Evolutionary conservation across 371 early-diverging fungal genomes (phyloP).

Genomic region (Apophysomyces ossiformis): DNA sequence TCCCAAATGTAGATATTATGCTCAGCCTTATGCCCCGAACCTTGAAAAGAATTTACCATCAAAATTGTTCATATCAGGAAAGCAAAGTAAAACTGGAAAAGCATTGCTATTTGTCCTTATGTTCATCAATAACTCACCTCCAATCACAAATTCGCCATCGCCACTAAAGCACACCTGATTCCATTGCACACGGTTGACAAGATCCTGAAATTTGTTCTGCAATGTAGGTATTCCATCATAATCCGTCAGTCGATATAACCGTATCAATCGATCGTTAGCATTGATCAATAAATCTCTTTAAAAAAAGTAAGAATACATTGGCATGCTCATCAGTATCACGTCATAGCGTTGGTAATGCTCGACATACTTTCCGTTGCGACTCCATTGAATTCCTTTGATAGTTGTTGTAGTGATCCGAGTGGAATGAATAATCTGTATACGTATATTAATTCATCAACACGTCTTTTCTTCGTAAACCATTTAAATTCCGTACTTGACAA

Average conservation of each 20-base stretch:
- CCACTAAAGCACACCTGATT: conserved; percentile 80
- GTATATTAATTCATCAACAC: neutral
- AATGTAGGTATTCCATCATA: conserved; percentile 55
- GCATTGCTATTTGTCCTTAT: too few relatives aligned
- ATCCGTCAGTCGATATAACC: conserved; percentile 58
- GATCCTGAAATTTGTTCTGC: conserved; percentile 83
- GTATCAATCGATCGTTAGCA: conserved; percentile 74
- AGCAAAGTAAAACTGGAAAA: too few relatives aligned
- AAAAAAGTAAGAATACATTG: neutral
- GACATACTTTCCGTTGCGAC: conserved; percentile 52
- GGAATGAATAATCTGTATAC: conserved; percentile 35
- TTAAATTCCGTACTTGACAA: conserved; percentile 44
- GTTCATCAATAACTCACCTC: conserved; percentile 36
- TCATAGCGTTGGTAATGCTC: neutral
- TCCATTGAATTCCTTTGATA: conserved; percentile 71
- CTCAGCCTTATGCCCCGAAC: conserved; percentile 78
- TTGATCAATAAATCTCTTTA: conserved; percentile 74
- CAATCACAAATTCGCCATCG: conserved; percentile 87
- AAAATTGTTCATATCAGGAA: neutral
- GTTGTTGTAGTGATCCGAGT: conserved; percentile 54
- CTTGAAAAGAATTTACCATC: conserved; percentile 25
- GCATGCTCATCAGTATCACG: neutral
- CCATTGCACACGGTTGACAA: conserved; percentile 90
- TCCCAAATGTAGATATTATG: conserved; percentile 97
- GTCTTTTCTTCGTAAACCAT: neutral